Evolutionary conservation across 2,329 filamentous ascomycete genomes (phyloP).

Genomic region (Sphaerostilbella broomeana): DNA sequence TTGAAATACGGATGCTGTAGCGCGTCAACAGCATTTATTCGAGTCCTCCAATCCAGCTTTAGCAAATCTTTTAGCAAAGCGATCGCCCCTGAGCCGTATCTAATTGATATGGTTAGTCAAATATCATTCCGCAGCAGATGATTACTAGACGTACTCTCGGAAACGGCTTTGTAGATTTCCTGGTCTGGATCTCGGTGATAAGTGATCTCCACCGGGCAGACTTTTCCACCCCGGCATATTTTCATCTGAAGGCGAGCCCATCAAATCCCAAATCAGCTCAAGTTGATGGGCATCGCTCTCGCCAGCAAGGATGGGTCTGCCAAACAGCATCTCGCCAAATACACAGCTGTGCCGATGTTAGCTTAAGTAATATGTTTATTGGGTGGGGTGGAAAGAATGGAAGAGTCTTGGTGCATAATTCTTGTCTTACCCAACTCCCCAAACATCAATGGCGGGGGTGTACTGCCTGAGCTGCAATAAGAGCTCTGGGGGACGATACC

Average conservation of each 20-base stretch:
- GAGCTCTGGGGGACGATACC: slow-evolving; percentile 93
- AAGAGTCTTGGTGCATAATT: too few species aligned
- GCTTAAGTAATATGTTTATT: background rate
- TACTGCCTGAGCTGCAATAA: slow-evolving; percentile 82
- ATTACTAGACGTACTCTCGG: slow-evolving; percentile 48
- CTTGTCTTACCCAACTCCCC: slow-evolving; percentile 78
- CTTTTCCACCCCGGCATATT: slow-evolving; percentile 88
- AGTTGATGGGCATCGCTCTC: slow-evolving; percentile 86
- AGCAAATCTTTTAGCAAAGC: slow-evolving; percentile 76
- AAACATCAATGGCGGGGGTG: slow-evolving; percentile 96
- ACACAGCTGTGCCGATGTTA: slow-evolving; percentile 64
- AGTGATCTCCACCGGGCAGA: slow-evolving; percentile 72
- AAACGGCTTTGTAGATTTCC: slow-evolving; percentile 69
- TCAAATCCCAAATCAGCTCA: slow-evolving; percentile 87
- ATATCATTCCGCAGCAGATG: background rate
- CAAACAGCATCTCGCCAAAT: slow-evolving; percentile 94
- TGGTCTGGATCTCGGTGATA: slow-evolving; percentile 56
- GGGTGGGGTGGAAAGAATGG: background rate
- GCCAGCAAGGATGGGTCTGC: slow-evolving; percentile 86
- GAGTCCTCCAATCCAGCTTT: slow-evolving; percentile 78
- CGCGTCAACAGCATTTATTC: slow-evolving; percentile 91
- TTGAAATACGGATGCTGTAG: slow-evolving; percentile 89
- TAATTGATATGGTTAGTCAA: slow-evolving; percentile 24
- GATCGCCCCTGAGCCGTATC: slow-evolving; percentile 64
- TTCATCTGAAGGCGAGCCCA: slow-evolving; percentile 81